Conservation (phyloP, 257 asterid species). For the Primulina tabacum region DNA sequence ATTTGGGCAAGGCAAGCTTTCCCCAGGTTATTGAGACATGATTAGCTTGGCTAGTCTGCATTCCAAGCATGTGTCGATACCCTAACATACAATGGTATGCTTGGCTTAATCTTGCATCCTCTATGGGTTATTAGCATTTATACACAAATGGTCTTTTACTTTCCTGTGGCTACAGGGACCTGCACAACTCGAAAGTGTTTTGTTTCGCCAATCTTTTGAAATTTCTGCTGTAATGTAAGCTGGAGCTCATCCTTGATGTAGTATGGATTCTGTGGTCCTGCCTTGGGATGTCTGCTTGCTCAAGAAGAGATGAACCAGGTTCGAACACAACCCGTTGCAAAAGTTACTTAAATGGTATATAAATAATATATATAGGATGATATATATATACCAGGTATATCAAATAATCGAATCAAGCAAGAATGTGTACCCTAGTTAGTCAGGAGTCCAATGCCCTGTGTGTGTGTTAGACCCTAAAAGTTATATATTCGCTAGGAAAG, state of each 20-base stretch:
- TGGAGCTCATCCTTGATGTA: background rate
- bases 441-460: background rate
- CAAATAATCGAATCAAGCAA: background rate
- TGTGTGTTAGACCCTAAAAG: background rate
- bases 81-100: constrained; percentile 24
- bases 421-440: background rate
- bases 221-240: background rate
- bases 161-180: background rate
- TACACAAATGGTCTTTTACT: background rate
- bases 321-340: background rate
- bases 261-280: background rate
- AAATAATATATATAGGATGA: too few species aligned
- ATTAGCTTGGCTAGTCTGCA: constrained; percentile 30
- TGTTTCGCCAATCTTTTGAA: background rate
- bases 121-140: background rate
- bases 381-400: background rate
- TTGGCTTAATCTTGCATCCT: background rate
- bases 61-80: constrained; percentile 15
- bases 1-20: constrained; percentile 64
- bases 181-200: background rate
- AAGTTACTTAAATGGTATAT: background rate
- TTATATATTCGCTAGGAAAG: background rate
- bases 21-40: constrained; percentile 58
- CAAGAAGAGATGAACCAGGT: background rate
- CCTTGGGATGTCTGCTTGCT: background rate